Evolutionary conservation across 768 basidiomycete species (phyloP), one percentile per base, ranked within the genome.

Genomic region (Strobilomyces dryophilus): DNA sequence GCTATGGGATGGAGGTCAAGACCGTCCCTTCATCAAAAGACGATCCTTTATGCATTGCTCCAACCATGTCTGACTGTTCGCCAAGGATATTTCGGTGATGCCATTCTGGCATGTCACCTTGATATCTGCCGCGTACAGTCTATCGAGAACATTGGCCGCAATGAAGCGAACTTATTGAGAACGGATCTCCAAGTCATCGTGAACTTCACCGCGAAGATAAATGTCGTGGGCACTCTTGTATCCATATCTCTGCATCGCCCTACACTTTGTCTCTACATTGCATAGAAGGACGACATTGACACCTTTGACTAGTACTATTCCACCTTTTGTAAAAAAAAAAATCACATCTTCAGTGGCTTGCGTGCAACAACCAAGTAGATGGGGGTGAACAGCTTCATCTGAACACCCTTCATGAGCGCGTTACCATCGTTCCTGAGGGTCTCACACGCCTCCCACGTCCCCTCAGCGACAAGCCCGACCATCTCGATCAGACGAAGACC

Each of bases 401-500:
- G 24, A 2, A 24, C 24, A 24, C 24, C 24, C 24, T 24, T 24
- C 2, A 24, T 24, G 24, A 24, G 24, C 24, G 24, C 24, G 24
- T 24, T 4, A 24, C 24, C 24, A 24, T 24, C 24, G 4, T 24
- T 24, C 24, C 24, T 24, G 4, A 24, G 24, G 2, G 24, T 83
- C 76, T 97, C 92, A 54, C 90, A 89, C 34, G 98, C 92, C 51
- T 89, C 83, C 63, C 76, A 84, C 1, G 97, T 98, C 18, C 97
- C 97, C 77, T 95, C 93, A 36, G 97, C 97, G 12, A 95, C 73
- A 14, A 95, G 8, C 0, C 92, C 81, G 35, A 91, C 0, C 70
- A 80, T 75, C 76, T 99, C 97, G 64, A 95, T 67, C 6, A 84
- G 24, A 68, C 87, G 81, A 42, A 97, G 74, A 0, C 78, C 83